Conservation (phyloP, 495 filamentous ascomycete genomes). For the Xylaria bambusicola region DNA sequence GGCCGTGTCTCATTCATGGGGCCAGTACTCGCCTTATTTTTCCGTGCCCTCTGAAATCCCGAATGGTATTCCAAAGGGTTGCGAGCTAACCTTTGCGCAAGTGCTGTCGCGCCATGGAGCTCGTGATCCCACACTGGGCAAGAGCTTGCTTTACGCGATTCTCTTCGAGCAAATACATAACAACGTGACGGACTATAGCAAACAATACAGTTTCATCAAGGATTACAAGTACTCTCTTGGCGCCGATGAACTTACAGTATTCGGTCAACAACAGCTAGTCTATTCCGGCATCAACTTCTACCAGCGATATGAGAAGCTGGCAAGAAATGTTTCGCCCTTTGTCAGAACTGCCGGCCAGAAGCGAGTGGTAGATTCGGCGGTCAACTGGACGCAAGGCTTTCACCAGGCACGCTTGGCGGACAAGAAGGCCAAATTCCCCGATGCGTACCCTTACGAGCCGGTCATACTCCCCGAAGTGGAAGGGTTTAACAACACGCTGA, state of each 20-base stretch:
- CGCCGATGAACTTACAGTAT: slow-evolving; percentile 69
- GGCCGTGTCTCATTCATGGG: slow-evolving; percentile 71
- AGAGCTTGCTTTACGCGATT: slow-evolving; percentile 56
- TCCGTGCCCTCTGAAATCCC: slow-evolving; percentile 65
- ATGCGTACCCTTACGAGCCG: slow-evolving; percentile 55
- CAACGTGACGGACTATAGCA: slow-evolving; percentile 55
- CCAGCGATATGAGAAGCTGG: slow-evolving; percentile 62
- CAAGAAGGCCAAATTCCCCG: slow-evolving; percentile 26
- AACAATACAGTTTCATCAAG: slow-evolving; percentile 64
- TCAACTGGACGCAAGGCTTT: slow-evolving; percentile 73
- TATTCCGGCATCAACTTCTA: slow-evolving; percentile 76
- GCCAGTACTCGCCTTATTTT: slow-evolving; percentile 85
- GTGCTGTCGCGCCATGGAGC: slow-evolving; percentile 83
- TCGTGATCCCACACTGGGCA: slow-evolving; percentile 69
- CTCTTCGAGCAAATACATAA: slow-evolving; percentile 63
- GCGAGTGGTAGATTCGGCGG: slow-evolving; percentile 72
- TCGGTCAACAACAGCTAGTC: slow-evolving; percentile 73
- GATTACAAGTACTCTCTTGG: slow-evolving; percentile 73
- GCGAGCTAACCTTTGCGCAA: slow-evolving; percentile 75
- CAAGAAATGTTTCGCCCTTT: slow-evolving; percentile 61
- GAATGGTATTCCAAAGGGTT: slow-evolving; percentile 57
- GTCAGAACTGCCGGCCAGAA: slow-evolving; percentile 68
- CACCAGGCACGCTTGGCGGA: slow-evolving; percentile 57
- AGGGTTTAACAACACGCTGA: slow-evolving; percentile 74
- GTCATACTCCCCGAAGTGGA: slow-evolving; percentile 64